Evolutionary conservation across 2,329 filamentous ascomycete genomes (phyloP).

Genomic region (Fusarium lyarnte): DNA sequence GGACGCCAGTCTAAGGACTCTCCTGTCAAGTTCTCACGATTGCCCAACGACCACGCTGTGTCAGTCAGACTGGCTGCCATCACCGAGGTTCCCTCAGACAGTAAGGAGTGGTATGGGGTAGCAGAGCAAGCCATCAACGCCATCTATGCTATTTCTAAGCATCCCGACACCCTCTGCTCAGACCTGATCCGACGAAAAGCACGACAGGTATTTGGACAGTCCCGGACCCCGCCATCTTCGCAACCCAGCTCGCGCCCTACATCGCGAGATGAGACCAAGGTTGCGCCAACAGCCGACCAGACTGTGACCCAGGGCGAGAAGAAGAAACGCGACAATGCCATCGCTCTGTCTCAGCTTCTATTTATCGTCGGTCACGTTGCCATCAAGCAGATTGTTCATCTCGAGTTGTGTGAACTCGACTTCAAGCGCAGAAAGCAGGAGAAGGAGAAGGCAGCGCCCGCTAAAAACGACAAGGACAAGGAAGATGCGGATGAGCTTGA

Average conservation of each 20-base stretch:
- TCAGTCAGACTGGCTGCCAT: conserved; percentile 83
- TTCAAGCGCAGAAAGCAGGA: conserved; percentile 97
- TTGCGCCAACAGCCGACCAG: conserved; percentile 43
- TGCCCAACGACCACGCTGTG: conserved; percentile 93
- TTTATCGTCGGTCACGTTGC: conserved; percentile 97
- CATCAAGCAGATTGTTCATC: conserved; percentile 98
- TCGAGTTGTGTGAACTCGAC: conserved; percentile 96
- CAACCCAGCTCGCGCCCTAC: conserved; percentile 60
- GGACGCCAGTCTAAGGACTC: conserved; percentile 83
- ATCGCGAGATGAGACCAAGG: conserved; percentile 56
- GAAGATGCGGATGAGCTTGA: conserved; percentile 89
- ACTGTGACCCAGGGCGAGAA: conserved; percentile 52
- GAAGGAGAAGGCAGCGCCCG: conserved; percentile 73
- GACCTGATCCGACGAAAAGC: conserved; percentile 90
- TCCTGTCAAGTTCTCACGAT: conserved; percentile 73
- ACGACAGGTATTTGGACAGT: conserved; percentile 74
- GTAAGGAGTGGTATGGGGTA: conserved; percentile 95
- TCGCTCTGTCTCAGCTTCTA: conserved; percentile 86
- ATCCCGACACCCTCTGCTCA: conserved; percentile 92
- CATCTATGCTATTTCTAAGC: conserved; percentile 92
- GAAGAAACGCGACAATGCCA: conserved; percentile 72
- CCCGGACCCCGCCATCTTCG: conserved; percentile 53
- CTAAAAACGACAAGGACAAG: conserved; percentile 62
- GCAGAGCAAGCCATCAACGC: conserved; percentile 96
- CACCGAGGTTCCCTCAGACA: conserved; percentile 85